Evolutionary conservation across 192 early-diverging fungal species (phyloP).

Genomic region (Coemansia sp.): DNA sequence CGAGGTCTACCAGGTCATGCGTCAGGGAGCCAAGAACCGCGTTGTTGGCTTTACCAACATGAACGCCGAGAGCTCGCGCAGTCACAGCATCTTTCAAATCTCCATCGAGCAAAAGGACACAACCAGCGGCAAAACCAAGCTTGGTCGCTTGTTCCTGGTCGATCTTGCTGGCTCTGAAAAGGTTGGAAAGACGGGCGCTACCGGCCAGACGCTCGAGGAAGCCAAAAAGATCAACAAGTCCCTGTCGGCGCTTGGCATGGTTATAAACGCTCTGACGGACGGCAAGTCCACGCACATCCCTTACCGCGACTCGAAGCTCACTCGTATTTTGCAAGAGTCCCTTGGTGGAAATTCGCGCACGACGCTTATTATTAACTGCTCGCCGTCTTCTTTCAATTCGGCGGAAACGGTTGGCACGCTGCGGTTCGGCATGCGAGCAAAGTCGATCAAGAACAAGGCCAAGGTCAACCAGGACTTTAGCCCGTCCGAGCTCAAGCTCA

Average conservation of each 20-base stretch:
- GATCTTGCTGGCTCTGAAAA: constrained; percentile 99
- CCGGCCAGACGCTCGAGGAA: constrained; percentile 98
- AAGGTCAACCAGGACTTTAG: constrained; percentile 98
- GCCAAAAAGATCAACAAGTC: constrained; percentile 99
- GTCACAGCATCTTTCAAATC: constrained; percentile 97
- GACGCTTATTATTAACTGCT: constrained; percentile 98
- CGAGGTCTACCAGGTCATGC: constrained; percentile 99
- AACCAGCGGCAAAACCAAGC: constrained; percentile 83
- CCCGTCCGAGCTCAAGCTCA: constrained; percentile 90
- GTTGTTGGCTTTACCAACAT: constrained; percentile 95
- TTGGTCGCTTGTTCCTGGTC: constrained; percentile 92
- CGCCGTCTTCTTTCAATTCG: constrained; percentile 97
- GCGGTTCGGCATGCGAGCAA: constrained; percentile 98
- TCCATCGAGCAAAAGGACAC: constrained; percentile 97
- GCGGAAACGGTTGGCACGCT: constrained; percentile 93
- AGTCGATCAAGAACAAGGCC: constrained; percentile 99
- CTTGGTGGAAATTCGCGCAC: constrained; percentile 99
- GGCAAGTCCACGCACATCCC: constrained; percentile 99
- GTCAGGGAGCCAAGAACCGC: constrained; percentile 84
- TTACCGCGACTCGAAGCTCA: constrained; percentile 98
- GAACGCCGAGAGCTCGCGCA: constrained; percentile 98
- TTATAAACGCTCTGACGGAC: constrained; percentile 98
- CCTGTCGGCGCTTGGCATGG: constrained; percentile 97
- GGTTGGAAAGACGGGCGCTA: constrained; percentile 95
- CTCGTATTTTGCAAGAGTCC: constrained; percentile 99